Evolutionary conservation across 176 grass and related monocot species (phyloP).

Genomic region (Themeda triandra): DNA sequence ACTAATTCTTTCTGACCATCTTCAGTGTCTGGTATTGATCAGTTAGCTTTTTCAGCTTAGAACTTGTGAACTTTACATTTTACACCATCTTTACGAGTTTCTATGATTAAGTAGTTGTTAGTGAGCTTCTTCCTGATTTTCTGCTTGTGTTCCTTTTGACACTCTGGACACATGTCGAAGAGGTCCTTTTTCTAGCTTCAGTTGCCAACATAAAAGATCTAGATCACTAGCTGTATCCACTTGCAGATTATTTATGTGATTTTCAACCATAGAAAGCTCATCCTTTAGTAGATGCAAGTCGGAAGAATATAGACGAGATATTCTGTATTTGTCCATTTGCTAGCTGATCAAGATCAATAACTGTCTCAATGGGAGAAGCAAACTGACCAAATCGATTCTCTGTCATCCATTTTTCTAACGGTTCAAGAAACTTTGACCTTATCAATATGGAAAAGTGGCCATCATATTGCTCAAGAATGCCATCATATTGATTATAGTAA

Average conservation of each 20-base stretch:
- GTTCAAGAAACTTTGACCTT: conserved; percentile 52
- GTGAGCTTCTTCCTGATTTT: conserved; percentile 93
- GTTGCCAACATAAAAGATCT: conserved; percentile 67
- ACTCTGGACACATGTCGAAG: conserved; percentile 94
- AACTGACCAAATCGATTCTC: conserved; percentile 64
- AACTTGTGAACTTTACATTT: conserved; percentile 88
- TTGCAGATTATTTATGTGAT: too few species aligned
- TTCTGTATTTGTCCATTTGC: conserved; percentile 89
- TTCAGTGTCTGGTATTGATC: conserved; percentile 81
- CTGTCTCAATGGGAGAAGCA: conserved; percentile 57
- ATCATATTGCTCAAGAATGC: conserved; percentile 69
- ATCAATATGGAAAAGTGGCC: conserved; percentile 74
- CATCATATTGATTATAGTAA: too few species aligned
- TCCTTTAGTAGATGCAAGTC: too few species aligned
- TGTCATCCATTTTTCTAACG: conserved; percentile 65
- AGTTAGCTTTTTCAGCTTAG: conserved; percentile 89
- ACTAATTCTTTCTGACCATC: conserved; percentile 71
- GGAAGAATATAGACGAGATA: conserved; percentile 70
- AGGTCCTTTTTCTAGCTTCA: conserved; percentile 91
- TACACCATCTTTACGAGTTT: conserved; percentile 99
- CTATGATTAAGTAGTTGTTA: conserved; percentile 73
- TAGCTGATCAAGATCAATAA: conserved; percentile 76
- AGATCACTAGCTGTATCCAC: conserved; percentile 65
- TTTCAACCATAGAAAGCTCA: too few species aligned
- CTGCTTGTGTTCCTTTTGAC: conserved; percentile 95